Percentiles rank a stretch among this genome's conserved stretches.
Evolutionary conservation across 108 stramenopile species (phyloP).

Genomic region (Fragilariopsis cylindrus): DNA sequence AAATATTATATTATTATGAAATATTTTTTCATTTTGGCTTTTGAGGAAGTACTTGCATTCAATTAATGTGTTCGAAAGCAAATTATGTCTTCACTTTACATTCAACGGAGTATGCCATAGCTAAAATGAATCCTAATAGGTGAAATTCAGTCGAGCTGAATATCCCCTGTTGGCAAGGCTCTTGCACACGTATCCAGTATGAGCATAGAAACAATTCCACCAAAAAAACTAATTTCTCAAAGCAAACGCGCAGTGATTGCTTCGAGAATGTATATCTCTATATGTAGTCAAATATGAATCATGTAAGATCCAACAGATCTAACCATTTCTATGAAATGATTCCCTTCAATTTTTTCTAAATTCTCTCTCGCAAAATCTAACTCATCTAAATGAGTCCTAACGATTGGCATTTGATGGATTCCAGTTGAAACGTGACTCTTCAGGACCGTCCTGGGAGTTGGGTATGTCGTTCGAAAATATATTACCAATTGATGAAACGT

Average conservation of each 20-base stretch:
- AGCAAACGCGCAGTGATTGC: conserved; percentile 43
- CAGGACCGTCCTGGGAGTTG: conserved; percentile 18
- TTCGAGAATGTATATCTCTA: not conserved
- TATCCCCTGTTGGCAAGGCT: not conserved
- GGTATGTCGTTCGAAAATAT: conserved; percentile 9
- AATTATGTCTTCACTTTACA: too few species aligned
- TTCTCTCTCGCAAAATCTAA: not conserved
- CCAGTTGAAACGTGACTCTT: conserved; percentile 38
- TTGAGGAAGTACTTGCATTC: too few species aligned
- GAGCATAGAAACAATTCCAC: conserved; percentile 6
- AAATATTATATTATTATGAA: too few species aligned
- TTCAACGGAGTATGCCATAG: too few species aligned
- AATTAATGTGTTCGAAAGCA: too few species aligned
- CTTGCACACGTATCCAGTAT: conserved; percentile 34
- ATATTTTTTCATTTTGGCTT: too few species aligned
- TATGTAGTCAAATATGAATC: too few species aligned
- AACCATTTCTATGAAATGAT: too few species aligned
- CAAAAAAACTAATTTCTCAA: not conserved
- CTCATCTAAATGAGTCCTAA: not conserved
- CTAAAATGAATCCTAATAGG: too few species aligned
- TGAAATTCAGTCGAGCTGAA: too few species aligned
- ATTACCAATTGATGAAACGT: conserved; percentile 19
- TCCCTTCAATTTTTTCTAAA: not conserved
- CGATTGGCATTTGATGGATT: conserved; percentile 12
- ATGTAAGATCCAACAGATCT: too few species aligned